Conservation (phyloP, 2,329 filamentous ascomycete genomes). For the Tolypocladium capitatum region DNA sequence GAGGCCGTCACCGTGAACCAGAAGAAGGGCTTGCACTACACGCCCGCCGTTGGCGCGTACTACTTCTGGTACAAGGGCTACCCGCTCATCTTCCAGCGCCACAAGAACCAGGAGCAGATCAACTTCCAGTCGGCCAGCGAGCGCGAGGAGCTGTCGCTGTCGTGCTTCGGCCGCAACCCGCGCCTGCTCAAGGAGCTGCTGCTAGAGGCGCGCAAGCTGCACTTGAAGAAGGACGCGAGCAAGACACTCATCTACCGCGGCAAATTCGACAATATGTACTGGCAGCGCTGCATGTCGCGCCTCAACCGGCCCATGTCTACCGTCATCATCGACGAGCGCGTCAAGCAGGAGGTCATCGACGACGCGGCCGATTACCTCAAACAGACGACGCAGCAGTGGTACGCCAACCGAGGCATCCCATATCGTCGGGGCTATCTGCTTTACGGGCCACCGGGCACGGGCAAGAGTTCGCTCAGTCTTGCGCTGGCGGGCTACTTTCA, state of each 20-base stretch:
- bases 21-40: conserved; percentile 45
- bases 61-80: conserved; percentile 54
- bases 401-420: conserved; percentile 70
- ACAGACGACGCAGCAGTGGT: conserved; percentile 59
- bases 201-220: conserved; percentile 40
- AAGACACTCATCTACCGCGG: conserved; percentile 56
- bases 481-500: conserved; percentile 58
- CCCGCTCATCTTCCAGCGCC: conserved; percentile 44
- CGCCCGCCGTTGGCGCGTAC: conserved; percentile 53
- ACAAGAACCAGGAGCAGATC: conserved; percentile 30
- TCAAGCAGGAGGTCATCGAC: conserved; percentile 44
- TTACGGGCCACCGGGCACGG: conserved; percentile 67
- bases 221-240: conserved; percentile 42
- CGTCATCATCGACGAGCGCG: conserved; percentile 47
- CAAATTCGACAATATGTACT: conserved; percentile 32
- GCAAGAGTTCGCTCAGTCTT: conserved; percentile 61
- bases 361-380: conserved; percentile 52
- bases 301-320: conserved; percentile 49
- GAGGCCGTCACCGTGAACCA: conserved; percentile 12
- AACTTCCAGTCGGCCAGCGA: conserved; percentile 29
- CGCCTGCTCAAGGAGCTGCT: conserved; percentile 48
- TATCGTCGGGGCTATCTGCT: conserved; percentile 77
- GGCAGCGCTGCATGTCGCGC: conserved; percentile 50
- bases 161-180: conserved; percentile 48
- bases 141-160: conserved; percentile 45